These are phyloP conservation scores for Podaxis sp. DNA, from an alignment of 768 basidiomycete species.

Conservation along the genomic window DNA sequence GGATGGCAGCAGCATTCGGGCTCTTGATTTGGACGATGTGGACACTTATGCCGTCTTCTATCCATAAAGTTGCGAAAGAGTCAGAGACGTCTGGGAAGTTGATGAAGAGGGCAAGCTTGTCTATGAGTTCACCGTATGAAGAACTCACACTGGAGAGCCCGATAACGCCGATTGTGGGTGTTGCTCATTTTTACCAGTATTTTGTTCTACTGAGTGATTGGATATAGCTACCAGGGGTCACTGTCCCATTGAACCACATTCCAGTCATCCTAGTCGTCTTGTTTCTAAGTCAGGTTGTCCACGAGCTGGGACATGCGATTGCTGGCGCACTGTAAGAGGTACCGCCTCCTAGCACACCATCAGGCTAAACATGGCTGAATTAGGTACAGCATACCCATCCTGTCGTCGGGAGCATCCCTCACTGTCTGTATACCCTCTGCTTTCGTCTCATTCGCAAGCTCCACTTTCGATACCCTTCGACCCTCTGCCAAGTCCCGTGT, in stretches of 20 bases:
- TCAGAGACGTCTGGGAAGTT: background rate
- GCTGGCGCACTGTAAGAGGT: slow-evolving; percentile 67
- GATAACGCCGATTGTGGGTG: slow-evolving; percentile 11
- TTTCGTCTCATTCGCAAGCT: slow-evolving; percentile 61
- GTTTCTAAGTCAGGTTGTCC: slow-evolving; percentile 64
- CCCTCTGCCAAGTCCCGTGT: slow-evolving; percentile 55
- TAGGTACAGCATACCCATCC: slow-evolving; percentile 67
- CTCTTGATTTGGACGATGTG: slow-evolving; percentile 11
- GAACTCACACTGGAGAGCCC: background rate
- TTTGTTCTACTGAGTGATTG: slow-evolving; percentile 11
- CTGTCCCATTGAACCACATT: slow-evolving; percentile 71
- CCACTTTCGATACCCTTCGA: slow-evolving; percentile 37
- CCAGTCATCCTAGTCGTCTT: slow-evolving; percentile 66
- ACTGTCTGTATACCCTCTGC: slow-evolving; percentile 70
- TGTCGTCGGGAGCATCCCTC: slow-evolving; percentile 60
- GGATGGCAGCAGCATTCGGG: slow-evolving; percentile 5
- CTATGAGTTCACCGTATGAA: background rate
- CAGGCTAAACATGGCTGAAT: background rate
- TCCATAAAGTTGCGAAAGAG: background rate
- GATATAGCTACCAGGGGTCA: slow-evolving; percentile 77
- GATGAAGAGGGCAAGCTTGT: slow-evolving; percentile 2
- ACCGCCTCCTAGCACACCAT: background rate
- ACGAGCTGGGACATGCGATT: slow-evolving; percentile 81
- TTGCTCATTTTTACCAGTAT: background rate
- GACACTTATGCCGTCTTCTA: background rate